Evolutionary conservation across 352 stramenopile species (phyloP), one percentile per base, ranked within the genome.

Genomic region (Phytophthora pistaciae): DNA sequence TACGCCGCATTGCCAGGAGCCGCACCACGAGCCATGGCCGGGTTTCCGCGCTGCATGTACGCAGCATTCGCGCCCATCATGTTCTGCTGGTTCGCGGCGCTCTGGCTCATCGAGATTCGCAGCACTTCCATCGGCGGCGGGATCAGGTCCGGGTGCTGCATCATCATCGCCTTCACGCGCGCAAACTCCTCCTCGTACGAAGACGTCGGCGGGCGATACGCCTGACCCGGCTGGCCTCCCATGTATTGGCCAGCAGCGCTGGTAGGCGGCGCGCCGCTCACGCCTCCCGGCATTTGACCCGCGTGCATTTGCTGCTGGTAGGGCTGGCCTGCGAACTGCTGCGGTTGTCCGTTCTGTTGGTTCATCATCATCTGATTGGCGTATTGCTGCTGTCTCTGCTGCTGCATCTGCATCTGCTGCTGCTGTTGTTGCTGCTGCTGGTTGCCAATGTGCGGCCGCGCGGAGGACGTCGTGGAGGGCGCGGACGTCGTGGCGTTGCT

Each of bases 161-260:
- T 93, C 82, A 96, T 93, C 90, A 95, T 95, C 44, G 88, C 90
- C 75, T 95, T 95, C 42, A 96, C 86, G 20, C 90, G 82, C 64
- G 91, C 88, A 68, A 95, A 92, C 66, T 96, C 90, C 67, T 96
- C 88, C 59, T 96, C 90, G 61, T 95, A 96, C 9, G 82, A 89
- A 25, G 88, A 91, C 8, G 78, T 88, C 7, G 78, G 76, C 18
- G 81, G 77, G 54, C 88, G 83, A 62, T 88, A 95, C 8, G 72
- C 61, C 60, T 88, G 85, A 13, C 62, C 53, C 46, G 80, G 76
- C 57, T 82, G 85, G 7, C 57, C 65, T 55, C 82, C 79, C 81
- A 95, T 94, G 64, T 91, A 94, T 68, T 84, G 79, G 1, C 68
- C 80, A 49, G 79, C 80, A 38, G 77, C 78, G 27, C 77, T 78